Base-by-base conservation (phyloP, 345 rosid species). In the Iberis pinnata region DNA sequence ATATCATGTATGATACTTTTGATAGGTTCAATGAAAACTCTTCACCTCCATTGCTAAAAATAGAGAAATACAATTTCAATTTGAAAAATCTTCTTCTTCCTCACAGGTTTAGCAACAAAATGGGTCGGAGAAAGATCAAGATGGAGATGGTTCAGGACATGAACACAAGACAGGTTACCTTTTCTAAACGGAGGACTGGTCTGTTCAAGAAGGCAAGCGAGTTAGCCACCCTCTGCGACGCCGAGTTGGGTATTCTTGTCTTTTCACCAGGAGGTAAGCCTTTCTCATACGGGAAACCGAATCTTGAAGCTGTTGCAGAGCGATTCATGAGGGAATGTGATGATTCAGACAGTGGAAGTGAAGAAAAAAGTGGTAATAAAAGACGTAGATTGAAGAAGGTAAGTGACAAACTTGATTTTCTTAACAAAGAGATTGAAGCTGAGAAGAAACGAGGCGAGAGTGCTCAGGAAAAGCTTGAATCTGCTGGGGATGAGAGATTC, bases 251-350 rank as follows among this genome's bases (percentile, higher is more conserved):
- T 18, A 73, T 81, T 7, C 68, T 84, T 2, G 85, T 84, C 25
- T 80, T 78, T 58, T 83, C 92, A 32, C 88, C 92, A 0, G 88
- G 88, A 3, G 81, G 82, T n/a, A 80, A 80, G 49, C 82, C 88
- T 14, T 84, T 67, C 52, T 78, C 83, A 1, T 84, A 76, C 16
- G 92, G 85, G 12, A 71, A 81, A 50, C 92, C 92, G 0, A 70
- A 66, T 49, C 81, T 84, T 16, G 78, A 77, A 8, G 44, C 64
- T 12, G 74, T 80, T 27, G 13, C 70, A 2, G 60, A 65, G 16
- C 58, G 76, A 9, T 80, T 75, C 72, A 59, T 64, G 57, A 75
- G 58, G 55, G 59, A 31, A 37, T 37, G 26, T 2, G 5, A 42
- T 32, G 49, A 61, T 40, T 13, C 40, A 7, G 33, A 54, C 33